Percentiles rank a stretch among this genome's conserved stretches.
These are phyloP conservation scores for Hyaloperonospora arabidopsidis DNA, from an alignment of 352 stramenopile genomes.

Conservation along the genomic window DNA sequence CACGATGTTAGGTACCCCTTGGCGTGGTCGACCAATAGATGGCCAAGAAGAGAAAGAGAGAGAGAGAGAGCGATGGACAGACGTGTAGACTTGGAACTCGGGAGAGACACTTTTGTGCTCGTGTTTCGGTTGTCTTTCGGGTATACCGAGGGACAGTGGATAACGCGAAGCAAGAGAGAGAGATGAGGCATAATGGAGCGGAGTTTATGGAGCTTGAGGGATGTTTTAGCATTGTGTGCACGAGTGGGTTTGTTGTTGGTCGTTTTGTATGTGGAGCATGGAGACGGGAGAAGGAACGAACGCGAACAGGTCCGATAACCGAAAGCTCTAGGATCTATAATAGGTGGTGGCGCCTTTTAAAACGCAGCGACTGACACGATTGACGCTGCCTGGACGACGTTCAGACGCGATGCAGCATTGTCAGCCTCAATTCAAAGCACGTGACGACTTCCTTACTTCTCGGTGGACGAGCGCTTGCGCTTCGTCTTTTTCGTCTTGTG, in stretches of 20 bases:
- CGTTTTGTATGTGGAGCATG: not conserved
- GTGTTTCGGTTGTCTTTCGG: no score
- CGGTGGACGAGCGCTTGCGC: slow-evolving; percentile 37
- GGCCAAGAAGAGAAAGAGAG: not conserved
- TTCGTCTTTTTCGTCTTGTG: slow-evolving; percentile 41
- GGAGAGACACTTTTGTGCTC: no score
- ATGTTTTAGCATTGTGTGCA: no score
- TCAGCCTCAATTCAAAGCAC: no score
- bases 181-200: no score
- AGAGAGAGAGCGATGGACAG: no score
- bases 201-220: no score
- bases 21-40: not conserved
- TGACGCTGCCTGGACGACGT: not conserved
- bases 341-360: slow-evolving; percentile 18
- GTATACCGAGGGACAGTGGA: no score
- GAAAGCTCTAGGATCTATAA: slow-evolving; percentile 41
- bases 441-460: slow-evolving; percentile 18
- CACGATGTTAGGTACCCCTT: slow-evolving; percentile 10
- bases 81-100: no score
- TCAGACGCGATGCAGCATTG: no score
- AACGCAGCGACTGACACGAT: slow-evolving; percentile 4
- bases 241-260: no score
- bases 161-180: no score
- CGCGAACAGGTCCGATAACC: slow-evolving; percentile 5
- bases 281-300: not conserved